These are phyloP conservation scores for Cercophora sp. DNA, from an alignment of 495 filamentous ascomycete species.

Conservation along the genomic window DNA sequence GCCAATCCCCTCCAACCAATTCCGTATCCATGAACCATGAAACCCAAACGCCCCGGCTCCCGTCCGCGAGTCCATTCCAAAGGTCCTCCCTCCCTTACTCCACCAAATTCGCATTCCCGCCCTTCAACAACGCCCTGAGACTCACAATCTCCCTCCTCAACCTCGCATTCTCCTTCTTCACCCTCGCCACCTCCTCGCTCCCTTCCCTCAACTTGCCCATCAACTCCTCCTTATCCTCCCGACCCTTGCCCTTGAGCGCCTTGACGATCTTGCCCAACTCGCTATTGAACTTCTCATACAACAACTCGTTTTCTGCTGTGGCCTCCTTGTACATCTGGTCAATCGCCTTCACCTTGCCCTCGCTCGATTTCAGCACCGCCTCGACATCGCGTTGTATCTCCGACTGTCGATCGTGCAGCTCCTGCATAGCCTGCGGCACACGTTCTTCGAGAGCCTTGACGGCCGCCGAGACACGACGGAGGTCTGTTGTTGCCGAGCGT, in stretches of 20 bases:
- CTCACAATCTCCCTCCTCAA: slow-evolving; percentile 51
- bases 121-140: slow-evolving; percentile 45
- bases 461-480: slow-evolving; percentile 50
- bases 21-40: no score
- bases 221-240: slow-evolving; percentile 70
- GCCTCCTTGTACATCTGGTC: slow-evolving; percentile 87
- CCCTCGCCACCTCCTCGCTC: slow-evolving; percentile 62
- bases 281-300: slow-evolving; percentile 89
- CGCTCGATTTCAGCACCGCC: slow-evolving; percentile 62
- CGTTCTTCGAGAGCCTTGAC: slow-evolving; percentile 62
- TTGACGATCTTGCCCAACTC: slow-evolving; percentile 81
- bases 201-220: slow-evolving; percentile 60
- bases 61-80: no score
- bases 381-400: slow-evolving; percentile 65
- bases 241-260: slow-evolving; percentile 62
- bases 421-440: slow-evolving; percentile 56
- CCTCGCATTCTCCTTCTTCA: slow-evolving; percentile 75
- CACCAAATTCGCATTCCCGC: slow-evolving; percentile 14
- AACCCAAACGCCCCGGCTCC: no score
- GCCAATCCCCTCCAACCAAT: no score
- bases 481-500: slow-evolving; percentile 34
- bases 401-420: slow-evolving; percentile 58
- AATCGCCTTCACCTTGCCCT: slow-evolving; percentile 74
- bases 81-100: no score
- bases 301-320: slow-evolving; percentile 87